Evolutionary conservation across 2,329 filamentous ascomycete species (phyloP), one percentile per base, ranked within the genome.

Genomic region (Scedosporium minutisporum): DNA sequence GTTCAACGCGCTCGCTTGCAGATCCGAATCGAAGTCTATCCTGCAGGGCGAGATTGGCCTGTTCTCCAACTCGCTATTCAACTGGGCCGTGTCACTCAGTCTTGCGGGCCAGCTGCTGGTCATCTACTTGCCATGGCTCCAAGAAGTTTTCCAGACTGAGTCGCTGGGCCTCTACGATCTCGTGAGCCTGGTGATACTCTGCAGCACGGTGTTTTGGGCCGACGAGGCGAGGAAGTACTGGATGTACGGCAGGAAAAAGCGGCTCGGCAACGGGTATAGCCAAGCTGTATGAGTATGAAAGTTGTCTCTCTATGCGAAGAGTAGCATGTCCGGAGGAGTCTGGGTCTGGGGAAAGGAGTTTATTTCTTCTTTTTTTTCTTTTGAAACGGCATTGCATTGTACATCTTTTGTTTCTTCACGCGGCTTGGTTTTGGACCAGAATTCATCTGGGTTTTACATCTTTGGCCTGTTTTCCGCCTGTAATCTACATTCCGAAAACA

Each of bases 1-100:
- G 95, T 97, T 97, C 81, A 97, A 99, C 75, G 95, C 95, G 1
- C 81, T 99, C 23, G 88, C 91, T 16, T 99, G 95, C 76, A 90
- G 95, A 58, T 96, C 90, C 6, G 93, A 96, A 72, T 87, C 84
- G 65, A 97, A 97, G 74, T 96, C 90, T 10, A 81, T 99, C 4
- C 82, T 99, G 3, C 83, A 88, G 27, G 93, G 95, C 48, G 93
- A 99, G 72, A 82, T 96, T 60, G 86, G 89, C 7, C 74, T 96
- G 12, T 89, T 95, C 63, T 86, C 87, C 7, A 99, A 99, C 72
- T 88, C 87, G 64, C 89, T 99, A 76, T 99, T 99, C 78, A 97
- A 97, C 75, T 96, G 93, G 80, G 93, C 95, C 0, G 95, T 99
- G 2, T 83, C 88, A 7, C 87, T 95, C 25, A 93, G 89, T 71